Base-by-base conservation (phyloP, 83 land plant genomes). In the Diphasiastrum complanatum region DNA sequence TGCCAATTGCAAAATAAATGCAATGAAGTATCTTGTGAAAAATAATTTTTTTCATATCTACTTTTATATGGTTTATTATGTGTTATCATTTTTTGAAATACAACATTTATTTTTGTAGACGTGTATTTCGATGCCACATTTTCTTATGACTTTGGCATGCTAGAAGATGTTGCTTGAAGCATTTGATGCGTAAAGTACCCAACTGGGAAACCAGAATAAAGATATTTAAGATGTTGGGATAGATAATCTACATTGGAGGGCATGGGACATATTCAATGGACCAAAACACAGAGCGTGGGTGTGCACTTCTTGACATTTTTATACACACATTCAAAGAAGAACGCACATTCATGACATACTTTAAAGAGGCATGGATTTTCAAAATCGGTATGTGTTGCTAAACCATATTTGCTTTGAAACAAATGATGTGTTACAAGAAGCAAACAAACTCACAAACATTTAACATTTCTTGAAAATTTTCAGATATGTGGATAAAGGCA, bases 361-460 rank as follows among this genome's bases (percentile, higher is more conserved):
- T 85, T 69, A 77, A 75, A 69, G 66, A 54, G 1, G 64, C 6
- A 23, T 85, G 90, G 90, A 41, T 75, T 34, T 83, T 83, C 6
- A 82, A 85, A 67, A 72, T 82, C 14, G 90, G 90, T 85, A 40
- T n/a, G n/a, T n/a, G n/a, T n/a, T n/a, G n/a, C n/a, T n/a, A n/a
- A n/a, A n/a, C n/a, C n/a, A n/a, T n/a, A n/a, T n/a, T n/a, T n/a
- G n/a, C n/a, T n/a, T n/a, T n/a, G n/a, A n/a, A n/a, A n/a, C n/a
- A n/a, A n/a, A n/a, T n/a, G n/a, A n/a, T n/a, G n/a, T n/a, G n/a
- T n/a, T n/a, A n/a, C n/a, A n/a, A n/a, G n/a, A n/a, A n/a, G n/a
- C n/a, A n/a, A n/a, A n/a, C n/a, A n/a, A n/a, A n/a, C n/a, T n/a
- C n/a, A n/a, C n/a, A n/a, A n/a, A n/a, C n/a, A n/a, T n/a, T n/a